phyloP scores from a whole-genome alignment of 257 asterid species.

The Solanum appendiculatum region DNA sequence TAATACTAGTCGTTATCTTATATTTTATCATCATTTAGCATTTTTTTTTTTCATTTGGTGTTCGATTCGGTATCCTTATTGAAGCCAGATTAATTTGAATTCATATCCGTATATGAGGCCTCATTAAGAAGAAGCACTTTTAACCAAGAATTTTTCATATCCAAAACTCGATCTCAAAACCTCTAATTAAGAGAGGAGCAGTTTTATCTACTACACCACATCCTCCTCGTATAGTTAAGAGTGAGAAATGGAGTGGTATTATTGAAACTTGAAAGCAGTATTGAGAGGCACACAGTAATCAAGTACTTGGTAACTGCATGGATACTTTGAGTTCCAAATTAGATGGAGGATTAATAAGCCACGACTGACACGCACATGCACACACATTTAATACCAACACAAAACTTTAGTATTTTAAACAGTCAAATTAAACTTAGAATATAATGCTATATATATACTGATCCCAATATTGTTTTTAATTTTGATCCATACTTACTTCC shows the following conservation, averaged over 20 bases:
- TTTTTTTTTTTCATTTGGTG: no score
- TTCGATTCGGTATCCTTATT: background rate
- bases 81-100: background rate
- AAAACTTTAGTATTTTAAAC: slow-evolving; percentile 29
- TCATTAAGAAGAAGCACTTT: background rate
- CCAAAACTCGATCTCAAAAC: rapidly evolving
- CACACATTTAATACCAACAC: slow-evolving; percentile 29
- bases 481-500: slow-evolving; percentile 3
- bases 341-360: slow-evolving; percentile 13
- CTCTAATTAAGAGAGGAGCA: rapidly evolving
- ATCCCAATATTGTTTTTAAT: slow-evolving; percentile 8
- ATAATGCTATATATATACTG: slow-evolving; percentile 3
- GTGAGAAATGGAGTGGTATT: background rate
- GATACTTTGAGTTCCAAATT: slow-evolving; percentile 11
- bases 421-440: slow-evolving; percentile 17
- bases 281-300: background rate
- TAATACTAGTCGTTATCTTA: background rate
- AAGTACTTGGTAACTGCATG: slow-evolving; percentile 9
- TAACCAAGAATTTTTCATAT: background rate
- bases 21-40: background rate
- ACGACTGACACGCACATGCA: slow-evolving; percentile 9
- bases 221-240: background rate
- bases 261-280: background rate
- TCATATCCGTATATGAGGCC: rapidly evolving
- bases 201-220: background rate